Evolutionary conservation across 2,329 filamentous ascomycete species (phyloP), one percentile per base, ranked within the genome.

Genomic region (Tolypocladium sp.): DNA sequence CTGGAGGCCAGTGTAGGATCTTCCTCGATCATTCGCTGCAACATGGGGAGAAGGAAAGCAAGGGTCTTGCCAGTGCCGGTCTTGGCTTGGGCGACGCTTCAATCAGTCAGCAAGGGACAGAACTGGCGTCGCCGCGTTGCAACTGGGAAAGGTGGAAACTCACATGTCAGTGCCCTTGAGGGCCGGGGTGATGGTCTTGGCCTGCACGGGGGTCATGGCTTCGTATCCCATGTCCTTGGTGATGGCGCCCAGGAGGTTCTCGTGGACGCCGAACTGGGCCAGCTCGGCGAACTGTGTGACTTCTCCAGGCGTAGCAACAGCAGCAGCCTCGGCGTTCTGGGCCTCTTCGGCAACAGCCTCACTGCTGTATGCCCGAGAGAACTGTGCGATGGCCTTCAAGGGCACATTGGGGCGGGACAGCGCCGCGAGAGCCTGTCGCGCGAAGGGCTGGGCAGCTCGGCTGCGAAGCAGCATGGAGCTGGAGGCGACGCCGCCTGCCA

Each of bases 51-150:
- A 30, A 99, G 81, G 79, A 97, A 99, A 41, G 91, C 94, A 59
- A 97, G 77, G 0, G 94, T 99, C 77, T 99, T 99, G 71, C 94
- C 94, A 4, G 94, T 97, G 71, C 94, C 94, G 10, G 94, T 99
- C 76, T 91, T 96, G 61, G 94, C 94, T 77, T 97, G 94, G 54
- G 93, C 94, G 65, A 97, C 82, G 66, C 89, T 91, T 68, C 61
- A 41, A 57, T 71, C 69, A 67, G 63, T 62, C 38, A 58, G 42
- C 41, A 44, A 6, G 22, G 25, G 4, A 40, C 22, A 17, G 20
- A 37, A 35, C 8, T 10, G 17, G 15, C 27, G 20, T 13, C 35
- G 33, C 13, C 35, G 33, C 13, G 25, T 27, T 38, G 27, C 20
- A 51, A 51, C n/a, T 54, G 15, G 30, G n/a, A n/a, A n/a, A 9